Base-by-base conservation (phyloP, 768 basidiomycete species). In the Tulasnella sp. region DNA sequence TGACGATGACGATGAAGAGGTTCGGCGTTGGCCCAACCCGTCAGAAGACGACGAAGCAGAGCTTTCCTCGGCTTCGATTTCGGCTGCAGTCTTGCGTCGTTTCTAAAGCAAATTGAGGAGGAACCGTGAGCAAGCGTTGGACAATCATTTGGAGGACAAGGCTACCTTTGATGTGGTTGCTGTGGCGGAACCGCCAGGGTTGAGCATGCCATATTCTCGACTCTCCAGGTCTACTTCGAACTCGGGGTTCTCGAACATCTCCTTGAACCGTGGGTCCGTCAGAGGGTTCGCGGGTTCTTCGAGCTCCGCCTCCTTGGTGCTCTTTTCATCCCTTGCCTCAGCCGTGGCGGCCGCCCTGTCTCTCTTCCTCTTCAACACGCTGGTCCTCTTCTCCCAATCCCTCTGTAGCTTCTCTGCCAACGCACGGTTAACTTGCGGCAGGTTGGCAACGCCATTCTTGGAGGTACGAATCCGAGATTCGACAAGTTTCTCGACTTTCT, bases 401-500 rank as follows among this genome's bases (percentile, higher is more conserved):
- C 80, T 82, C 76, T 68, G 80, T 76, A 97, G 86, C 84, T 91
- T 91, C 85, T 95, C 93, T 3, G 97, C 97, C 34, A 99, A 86
- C 2, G 89, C 89, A 83, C 93, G 89, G 85, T 92, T 92, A 81
- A 92, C 92, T 84, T 93, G 95, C 82, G 85, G 89, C 71, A 81
- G 80, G 14, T 22, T 14, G 8, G 49, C 49, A 36, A 70, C 15
- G 3, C 80, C 81, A 74, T 90, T 88, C 82, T 94, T 95, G 83
- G 88, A 89, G 52, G 93, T 85, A 17, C 97, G 90, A 82, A 99
- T 99, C 67, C 97, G 89, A 14, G 90, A 92, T 83, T 99, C 96
- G 0, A 94, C 91, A 85, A 97, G 88, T 83, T 95, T 95, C 77
- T 96, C 95, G 85, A 99, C 89, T 83, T 95, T 94, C 81, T 94